Conservation (phyloP, 805 yeast species). For the Kurtzmaniella fragi region DNA sequence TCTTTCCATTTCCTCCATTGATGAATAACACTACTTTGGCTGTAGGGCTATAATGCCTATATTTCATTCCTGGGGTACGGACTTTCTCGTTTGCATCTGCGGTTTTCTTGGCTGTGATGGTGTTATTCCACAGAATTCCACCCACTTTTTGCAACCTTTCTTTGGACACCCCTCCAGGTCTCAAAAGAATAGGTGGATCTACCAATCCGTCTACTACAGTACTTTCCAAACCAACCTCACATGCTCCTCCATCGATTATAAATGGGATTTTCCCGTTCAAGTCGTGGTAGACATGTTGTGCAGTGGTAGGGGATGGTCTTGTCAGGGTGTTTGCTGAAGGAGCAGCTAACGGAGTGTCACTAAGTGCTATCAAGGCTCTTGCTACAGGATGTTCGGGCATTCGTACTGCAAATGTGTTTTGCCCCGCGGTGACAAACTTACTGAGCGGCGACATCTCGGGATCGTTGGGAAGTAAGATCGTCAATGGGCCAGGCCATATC, state of each 20-base stretch:
- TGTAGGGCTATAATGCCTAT: slow-evolving; percentile 88
- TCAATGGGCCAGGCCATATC: slow-evolving; percentile 97
- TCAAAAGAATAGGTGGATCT: slow-evolving; percentile 75
- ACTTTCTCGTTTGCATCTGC: slow-evolving; percentile 66
- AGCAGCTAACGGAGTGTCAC: slow-evolving; percentile 91
- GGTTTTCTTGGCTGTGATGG: slow-evolving; percentile 58
- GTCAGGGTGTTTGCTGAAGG: slow-evolving; percentile 98
- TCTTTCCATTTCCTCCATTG: slow-evolving; percentile 41
- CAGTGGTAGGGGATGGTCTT: slow-evolving; percentile 87
- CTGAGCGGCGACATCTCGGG: slow-evolving; percentile 49
- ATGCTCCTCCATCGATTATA: slow-evolving; percentile 87
- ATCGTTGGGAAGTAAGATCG: slow-evolving; percentile 68
- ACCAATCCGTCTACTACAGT: slow-evolving; percentile 91
- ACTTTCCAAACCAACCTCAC: slow-evolving; percentile 86
- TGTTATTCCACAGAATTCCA: slow-evolving; percentile 62
- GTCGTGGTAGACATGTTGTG: slow-evolving; percentile 81
- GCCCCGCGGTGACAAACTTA: slow-evolving; percentile 75
- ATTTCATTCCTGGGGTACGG: slow-evolving; percentile 97
- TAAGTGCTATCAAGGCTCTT: slow-evolving; percentile 76
- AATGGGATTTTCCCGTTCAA: slow-evolving; percentile 73
- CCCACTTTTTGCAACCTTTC: slow-evolving; percentile 68
- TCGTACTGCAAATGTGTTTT: slow-evolving; percentile 87
- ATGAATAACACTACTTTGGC: slow-evolving; percentile 73
- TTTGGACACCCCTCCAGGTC: slow-evolving; percentile 91
- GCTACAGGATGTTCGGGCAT: slow-evolving; percentile 87